Evolutionary conservation across 2,329 filamentous ascomycete species (phyloP).

Genomic region (Sporothrix schenckii): DNA sequence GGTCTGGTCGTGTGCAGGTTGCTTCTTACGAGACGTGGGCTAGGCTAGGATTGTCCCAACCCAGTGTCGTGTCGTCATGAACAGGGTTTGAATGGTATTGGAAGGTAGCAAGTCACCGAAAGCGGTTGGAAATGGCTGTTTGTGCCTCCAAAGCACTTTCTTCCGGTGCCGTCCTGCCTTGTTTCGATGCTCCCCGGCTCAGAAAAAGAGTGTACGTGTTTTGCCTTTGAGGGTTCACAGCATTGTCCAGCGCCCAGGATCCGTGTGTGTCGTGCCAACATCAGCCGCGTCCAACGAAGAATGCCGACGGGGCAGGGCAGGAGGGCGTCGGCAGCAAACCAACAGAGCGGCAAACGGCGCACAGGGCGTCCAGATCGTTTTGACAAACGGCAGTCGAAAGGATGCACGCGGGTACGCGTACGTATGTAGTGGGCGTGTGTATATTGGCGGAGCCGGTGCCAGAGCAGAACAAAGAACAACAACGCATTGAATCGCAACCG

Average conservation of each 20-base stretch:
- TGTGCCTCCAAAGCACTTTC: background rate
- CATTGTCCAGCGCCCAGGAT: constrained; percentile 1
- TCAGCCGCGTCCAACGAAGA: constrained; percentile 1
- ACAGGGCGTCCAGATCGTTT: background rate
- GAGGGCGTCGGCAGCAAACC: constrained; percentile 1
- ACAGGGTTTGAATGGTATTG: background rate
- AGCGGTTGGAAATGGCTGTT: background rate
- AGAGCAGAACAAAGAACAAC: background rate
- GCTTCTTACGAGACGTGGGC: background rate
- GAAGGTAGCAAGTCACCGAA: background rate
- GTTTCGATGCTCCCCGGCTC: background rate
- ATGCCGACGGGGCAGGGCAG: background rate
- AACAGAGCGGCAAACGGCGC: constrained; percentile 14
- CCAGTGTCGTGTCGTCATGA: background rate
- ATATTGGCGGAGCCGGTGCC: background rate
- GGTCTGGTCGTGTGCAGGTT: constrained; percentile 9
- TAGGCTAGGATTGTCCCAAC: background rate
- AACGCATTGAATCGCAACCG: background rate
- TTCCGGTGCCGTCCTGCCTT: constrained; percentile 2
- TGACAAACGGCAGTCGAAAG: background rate
- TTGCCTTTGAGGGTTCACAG: constrained; percentile 6
- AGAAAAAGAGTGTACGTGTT: background rate
- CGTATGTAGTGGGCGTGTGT: background rate
- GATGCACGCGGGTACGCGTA: background rate
- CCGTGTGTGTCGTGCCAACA: background rate